phyloP scores from a whole-genome alignment of 495 filamentous ascomycete genomes.

The Penicillium cataractarum region DNA sequence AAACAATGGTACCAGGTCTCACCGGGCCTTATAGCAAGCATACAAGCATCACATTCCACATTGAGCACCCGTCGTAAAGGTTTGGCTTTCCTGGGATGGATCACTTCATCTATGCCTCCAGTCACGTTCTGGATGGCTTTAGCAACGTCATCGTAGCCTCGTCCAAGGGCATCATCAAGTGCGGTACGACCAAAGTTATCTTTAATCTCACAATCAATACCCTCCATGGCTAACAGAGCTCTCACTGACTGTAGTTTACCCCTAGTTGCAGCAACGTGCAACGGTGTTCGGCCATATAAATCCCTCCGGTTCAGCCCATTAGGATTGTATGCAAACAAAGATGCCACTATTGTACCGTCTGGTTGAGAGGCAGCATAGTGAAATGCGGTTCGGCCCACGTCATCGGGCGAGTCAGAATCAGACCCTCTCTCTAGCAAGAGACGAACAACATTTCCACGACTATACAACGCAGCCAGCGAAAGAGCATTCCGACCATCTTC shows the following conservation, averaged over 20 bases:
- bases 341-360: not conserved
- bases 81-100: not conserved
- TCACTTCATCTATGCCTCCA: no score
- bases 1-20: not conserved
- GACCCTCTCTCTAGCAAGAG: not conserved
- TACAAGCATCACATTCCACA: not conserved
- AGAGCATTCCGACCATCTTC: not conserved
- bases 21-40: not conserved
- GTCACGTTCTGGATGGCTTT: not conserved
- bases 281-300: not conserved
- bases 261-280: not conserved
- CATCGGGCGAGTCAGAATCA: not conserved
- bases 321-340: not conserved
- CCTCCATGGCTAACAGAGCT: not conserved
- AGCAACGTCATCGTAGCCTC: not conserved
- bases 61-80: not conserved
- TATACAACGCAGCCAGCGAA: not conserved
- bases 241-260: not conserved
- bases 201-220: not conserved
- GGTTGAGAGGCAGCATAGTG: not conserved
- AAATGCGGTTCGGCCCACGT: not conserved
- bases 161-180: not conserved
- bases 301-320: not conserved
- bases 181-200: not conserved
- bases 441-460: not conserved